Evolutionary conservation across 2,329 filamentous ascomycete genomes (phyloP).

Genomic region (Diplodia seriata): DNA sequence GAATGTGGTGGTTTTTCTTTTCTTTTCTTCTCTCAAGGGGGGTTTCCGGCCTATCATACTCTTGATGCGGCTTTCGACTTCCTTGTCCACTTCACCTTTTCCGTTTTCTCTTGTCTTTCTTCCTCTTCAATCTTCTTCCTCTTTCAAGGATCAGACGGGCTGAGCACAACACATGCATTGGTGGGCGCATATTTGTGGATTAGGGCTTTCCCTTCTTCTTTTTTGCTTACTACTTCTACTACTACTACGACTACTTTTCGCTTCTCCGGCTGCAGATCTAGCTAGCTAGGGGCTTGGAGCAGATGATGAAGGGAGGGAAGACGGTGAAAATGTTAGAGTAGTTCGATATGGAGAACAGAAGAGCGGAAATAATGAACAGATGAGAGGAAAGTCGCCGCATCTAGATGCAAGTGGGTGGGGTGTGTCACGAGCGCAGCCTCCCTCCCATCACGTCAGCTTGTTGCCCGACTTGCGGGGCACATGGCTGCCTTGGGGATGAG

Average conservation of each 20-base stretch:
- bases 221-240: not conserved
- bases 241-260: not conserved
- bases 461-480: not conserved
- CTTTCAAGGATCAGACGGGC: not conserved
- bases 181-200: not conserved
- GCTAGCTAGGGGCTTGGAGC: too few relatives aligned
- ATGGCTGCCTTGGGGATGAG: not conserved
- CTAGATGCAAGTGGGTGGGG: too few relatives aligned
- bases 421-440: too few relatives aligned
- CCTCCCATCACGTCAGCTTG: not conserved
- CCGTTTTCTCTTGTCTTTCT: not conserved
- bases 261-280: not conserved
- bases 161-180: slow-evolving; percentile 4
- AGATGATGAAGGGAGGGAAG: not conserved
- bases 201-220: not conserved
- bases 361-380: too few relatives aligned
- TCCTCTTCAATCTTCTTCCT: not conserved
- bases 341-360: too few relatives aligned
- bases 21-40: not conserved
- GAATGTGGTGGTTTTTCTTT: not conserved
- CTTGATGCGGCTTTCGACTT: not conserved
- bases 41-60: too few relatives aligned
- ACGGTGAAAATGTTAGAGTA: too few relatives aligned
- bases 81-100: not conserved
- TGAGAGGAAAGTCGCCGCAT: too few relatives aligned